Evolutionary conservation across 23 red algal species (phyloP).

Genomic region (Pyropia yezoensis): DNA sequence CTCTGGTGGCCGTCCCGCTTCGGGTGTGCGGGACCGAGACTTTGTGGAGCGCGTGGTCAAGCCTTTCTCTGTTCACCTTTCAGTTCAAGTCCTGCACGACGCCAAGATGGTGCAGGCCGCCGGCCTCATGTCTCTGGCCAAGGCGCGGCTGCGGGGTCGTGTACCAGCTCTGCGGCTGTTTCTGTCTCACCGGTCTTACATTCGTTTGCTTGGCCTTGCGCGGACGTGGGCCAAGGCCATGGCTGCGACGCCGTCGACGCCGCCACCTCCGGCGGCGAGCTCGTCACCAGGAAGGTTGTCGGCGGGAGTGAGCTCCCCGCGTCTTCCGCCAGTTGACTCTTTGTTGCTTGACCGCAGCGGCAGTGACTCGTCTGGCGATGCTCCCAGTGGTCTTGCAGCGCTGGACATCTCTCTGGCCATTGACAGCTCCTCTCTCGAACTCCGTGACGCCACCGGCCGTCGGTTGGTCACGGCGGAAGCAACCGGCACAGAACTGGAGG

Average conservation of each 20-base stretch:
- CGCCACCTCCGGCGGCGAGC: no score
- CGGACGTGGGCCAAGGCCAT: no score
- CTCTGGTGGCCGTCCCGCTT: no score
- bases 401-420: conserved; percentile 24
- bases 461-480: conserved; percentile 35
- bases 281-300: no score
- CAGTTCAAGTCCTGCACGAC: conserved; percentile 47
- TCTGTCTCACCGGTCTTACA: conserved; percentile 21
- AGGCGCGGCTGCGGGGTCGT: conserved; percentile 43
- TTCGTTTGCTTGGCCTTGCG: no score
- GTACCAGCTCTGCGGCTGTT: conserved; percentile 41
- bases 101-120: conserved; percentile 47
- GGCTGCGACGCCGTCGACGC: no score
- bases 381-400: conserved; percentile 13
- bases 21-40: no score
- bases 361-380: no score
- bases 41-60: conserved; percentile 36
- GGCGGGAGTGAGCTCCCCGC: no score
- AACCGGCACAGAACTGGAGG: conserved; percentile 16
- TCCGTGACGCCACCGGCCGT: conserved; percentile 12
- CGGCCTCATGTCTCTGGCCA: conserved; percentile 28
- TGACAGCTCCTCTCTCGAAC: conserved; percentile 36
- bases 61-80: conserved; percentile 51
- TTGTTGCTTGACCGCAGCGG: no score
- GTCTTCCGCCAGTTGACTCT: no score